Conservation (phyloP, 1,284 basidiomycete genomes). For the Ganoderma multipileum region DNA sequence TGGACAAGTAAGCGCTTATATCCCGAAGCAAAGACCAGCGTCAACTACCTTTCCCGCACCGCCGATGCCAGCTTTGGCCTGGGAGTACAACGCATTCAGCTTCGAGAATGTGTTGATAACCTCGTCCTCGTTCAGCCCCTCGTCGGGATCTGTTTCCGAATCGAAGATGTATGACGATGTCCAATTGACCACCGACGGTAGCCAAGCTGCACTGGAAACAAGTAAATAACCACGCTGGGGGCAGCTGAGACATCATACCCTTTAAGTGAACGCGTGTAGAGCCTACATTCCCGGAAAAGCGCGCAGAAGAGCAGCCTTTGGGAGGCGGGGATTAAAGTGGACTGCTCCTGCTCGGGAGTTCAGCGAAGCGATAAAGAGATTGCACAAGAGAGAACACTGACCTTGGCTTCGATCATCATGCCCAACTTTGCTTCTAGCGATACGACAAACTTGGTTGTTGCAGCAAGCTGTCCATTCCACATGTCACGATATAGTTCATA, state of each 20-base stretch:
- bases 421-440: slow-evolving; percentile 65
- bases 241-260: slow-evolving; percentile 49
- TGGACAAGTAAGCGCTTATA: neutral
- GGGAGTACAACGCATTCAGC: slow-evolving; percentile 56
- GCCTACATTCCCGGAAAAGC: slow-evolving; percentile 66
- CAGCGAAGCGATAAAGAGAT: neutral
- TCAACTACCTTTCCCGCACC: slow-evolving; percentile 50
- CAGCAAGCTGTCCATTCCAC: slow-evolving; percentile 40
- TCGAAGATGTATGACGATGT: slow-evolving; percentile 55
- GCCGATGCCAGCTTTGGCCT: slow-evolving; percentile 53
- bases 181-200: slow-evolving; percentile 51
- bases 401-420: slow-evolving; percentile 67
- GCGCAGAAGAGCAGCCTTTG: slow-evolving; percentile 63
- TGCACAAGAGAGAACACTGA: slow-evolving; percentile 36
- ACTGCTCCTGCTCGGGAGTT: slow-evolving; percentile 54
- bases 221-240: slow-evolving; percentile 8
- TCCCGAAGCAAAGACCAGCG: neutral
- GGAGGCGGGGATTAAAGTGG: slow-evolving; percentile 53
- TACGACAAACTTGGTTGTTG: slow-evolving; percentile 55
- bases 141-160: slow-evolving; percentile 31
- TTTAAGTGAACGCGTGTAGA: slow-evolving; percentile 66
- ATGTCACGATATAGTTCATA: neutral
- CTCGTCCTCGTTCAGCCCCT: slow-evolving; percentile 50
- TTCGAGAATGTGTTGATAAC: slow-evolving; percentile 48
- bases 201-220: slow-evolving; percentile 59